Evolutionary conservation across 345 rosid genomes (phyloP).

Genomic region (Cochlearia excelsa): DNA sequence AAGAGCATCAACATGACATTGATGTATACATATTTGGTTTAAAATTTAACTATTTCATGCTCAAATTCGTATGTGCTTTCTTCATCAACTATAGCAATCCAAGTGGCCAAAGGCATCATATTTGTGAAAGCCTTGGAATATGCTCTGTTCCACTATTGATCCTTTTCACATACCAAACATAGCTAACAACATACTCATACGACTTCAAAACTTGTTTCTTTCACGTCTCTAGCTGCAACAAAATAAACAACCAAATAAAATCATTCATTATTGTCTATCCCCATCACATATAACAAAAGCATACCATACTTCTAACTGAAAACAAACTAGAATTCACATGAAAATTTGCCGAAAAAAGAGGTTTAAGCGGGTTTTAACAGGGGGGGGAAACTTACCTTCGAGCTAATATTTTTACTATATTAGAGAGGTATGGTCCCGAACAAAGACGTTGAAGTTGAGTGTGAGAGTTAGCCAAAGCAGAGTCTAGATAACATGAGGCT

Average conservation of each 20-base stretch:
- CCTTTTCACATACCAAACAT: conserved; percentile 28
- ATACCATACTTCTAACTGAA: conserved; percentile 12
- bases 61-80: conserved; percentile 12
- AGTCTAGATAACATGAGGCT: conserved; percentile 18
- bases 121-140: conserved; percentile 34
- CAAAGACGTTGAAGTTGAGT: conserved; percentile 17
- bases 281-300: conserved; percentile 14
- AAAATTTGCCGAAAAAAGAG: neutral
- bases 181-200: conserved; percentile 30
- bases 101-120: conserved; percentile 24
- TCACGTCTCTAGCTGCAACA: conserved; percentile 35
- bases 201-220: conserved; percentile 18
- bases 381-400: neutral
- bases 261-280: conserved; percentile 7
- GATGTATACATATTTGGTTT: conserved; percentile 12
- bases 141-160: conserved; percentile 29
- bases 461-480: conserved; percentile 1
- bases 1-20: conserved; percentile 16
- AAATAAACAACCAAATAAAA: conserved; percentile 5
- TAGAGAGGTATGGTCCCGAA: conserved; percentile 13
- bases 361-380: neutral
- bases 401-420: neutral
- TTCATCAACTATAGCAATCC: conserved; percentile 10
- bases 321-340: neutral
- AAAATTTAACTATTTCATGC: conserved; percentile 13